These are phyloP conservation scores for Pontederia paniculata DNA, from an alignment of 176 grass and related monocot genomes.

Conservation along the genomic window DNA sequence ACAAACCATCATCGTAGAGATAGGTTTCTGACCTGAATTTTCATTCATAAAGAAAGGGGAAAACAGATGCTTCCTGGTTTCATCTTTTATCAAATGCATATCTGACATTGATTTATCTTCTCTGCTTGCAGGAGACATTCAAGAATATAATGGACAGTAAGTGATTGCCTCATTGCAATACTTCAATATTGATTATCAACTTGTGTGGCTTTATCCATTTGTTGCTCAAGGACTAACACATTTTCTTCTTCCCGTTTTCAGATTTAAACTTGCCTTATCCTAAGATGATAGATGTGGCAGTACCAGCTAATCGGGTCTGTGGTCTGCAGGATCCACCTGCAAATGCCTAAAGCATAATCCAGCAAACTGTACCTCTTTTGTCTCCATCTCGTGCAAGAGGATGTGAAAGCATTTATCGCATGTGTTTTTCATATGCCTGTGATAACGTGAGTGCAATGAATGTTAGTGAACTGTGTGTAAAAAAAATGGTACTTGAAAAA, in stretches of 20 bases:
- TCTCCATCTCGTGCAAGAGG: too few relatives aligned
- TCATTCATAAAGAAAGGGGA: too few relatives aligned
- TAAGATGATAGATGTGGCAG: slow-evolving; percentile 80
- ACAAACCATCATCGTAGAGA: too few relatives aligned
- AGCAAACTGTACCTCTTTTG: too few relatives aligned
- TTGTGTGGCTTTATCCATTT: background rate
- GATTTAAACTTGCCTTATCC: slow-evolving; percentile 79
- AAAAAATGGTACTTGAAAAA: too few relatives aligned
- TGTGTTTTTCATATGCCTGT: too few relatives aligned
- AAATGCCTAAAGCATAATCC: slow-evolving; percentile 25
- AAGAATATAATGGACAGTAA: slow-evolving; percentile 87
- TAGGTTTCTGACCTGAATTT: too few relatives aligned
- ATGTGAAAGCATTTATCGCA: too few relatives aligned
- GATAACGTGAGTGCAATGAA: too few relatives aligned
- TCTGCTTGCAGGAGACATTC: slow-evolving; percentile 58
- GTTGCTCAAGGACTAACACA: background rate
- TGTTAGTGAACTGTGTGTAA: too few relatives aligned
- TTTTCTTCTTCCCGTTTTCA: slow-evolving; percentile 28
- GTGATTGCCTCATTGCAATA: background rate
- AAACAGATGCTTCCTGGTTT: background rate
- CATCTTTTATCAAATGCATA: slow-evolving; percentile 8
- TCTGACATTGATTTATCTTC: background rate
- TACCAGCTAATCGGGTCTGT: slow-evolving; percentile 74
- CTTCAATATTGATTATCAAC: background rate
- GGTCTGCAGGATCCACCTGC: slow-evolving; percentile 61